These are phyloP conservation scores for Aspergillus intermedius DNA, from an alignment of 2,329 filamentous ascomycete genomes.

Conservation along the genomic window DNA sequence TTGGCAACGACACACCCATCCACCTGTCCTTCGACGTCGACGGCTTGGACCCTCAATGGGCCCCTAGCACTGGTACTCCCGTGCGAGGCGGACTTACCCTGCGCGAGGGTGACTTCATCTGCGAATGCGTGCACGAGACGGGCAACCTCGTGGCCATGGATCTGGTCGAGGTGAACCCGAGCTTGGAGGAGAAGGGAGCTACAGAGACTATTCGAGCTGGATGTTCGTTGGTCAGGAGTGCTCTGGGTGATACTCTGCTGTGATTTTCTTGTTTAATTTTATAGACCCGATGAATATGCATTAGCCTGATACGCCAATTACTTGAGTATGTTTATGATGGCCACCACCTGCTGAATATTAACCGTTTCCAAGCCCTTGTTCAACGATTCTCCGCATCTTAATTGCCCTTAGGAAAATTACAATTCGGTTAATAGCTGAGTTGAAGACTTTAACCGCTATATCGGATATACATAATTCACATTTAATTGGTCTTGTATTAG, in stretches of 20 bases:
- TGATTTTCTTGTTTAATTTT: constrained; percentile 35
- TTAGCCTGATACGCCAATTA: background rate
- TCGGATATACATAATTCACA: too few species aligned
- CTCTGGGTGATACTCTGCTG: constrained; percentile 82
- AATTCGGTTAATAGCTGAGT: too few species aligned
- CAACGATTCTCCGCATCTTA: too few species aligned
- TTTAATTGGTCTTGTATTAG: too few species aligned
- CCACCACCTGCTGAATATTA: too few species aligned
- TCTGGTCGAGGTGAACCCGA: constrained; percentile 75
- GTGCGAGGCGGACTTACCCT: constrained; percentile 89
- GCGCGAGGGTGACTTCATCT: constrained; percentile 94
- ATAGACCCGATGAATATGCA: constrained; percentile 2
- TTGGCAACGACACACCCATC: constrained; percentile 89
- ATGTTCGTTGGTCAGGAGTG: constrained; percentile 84
- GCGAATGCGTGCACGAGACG: constrained; percentile 75
- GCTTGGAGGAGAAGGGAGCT: constrained; percentile 62
- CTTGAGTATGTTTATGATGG: too few species aligned
- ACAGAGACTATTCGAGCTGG: constrained; percentile 84
- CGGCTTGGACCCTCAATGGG: constrained; percentile 91
- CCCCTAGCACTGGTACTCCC: constrained; percentile 89
- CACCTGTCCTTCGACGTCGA: constrained; percentile 97
- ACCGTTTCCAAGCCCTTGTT: too few species aligned
- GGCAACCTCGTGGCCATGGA: constrained; percentile 74
- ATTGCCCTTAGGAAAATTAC: too few species aligned
- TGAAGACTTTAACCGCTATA: too few species aligned